Evolutionary conservation across 768 basidiomycete species (phyloP).

Genomic region (Suillus sp.): DNA sequence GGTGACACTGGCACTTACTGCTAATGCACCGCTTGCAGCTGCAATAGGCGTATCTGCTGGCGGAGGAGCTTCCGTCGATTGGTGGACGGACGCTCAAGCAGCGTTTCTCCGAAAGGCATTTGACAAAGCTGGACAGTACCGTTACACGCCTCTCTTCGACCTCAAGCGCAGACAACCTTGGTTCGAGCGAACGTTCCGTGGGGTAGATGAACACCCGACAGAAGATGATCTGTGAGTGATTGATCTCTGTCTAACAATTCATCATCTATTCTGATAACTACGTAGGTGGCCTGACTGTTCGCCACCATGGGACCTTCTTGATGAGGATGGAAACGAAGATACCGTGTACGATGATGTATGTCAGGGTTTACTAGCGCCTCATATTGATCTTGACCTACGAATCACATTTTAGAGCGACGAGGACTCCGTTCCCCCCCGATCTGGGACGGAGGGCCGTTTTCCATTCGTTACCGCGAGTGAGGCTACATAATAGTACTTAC

Average conservation of each 20-base stretch:
- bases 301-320: conserved; percentile 27
- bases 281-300: conserved; percentile 23
- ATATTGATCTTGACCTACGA: background rate
- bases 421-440: background rate
- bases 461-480: background rate
- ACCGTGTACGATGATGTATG: conserved; percentile 3
- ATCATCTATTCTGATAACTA: background rate
- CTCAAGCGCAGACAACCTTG: conserved; percentile 22
- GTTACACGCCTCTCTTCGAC: conserved; percentile 30
- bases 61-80: conserved; percentile 15
- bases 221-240: conserved; percentile 22
- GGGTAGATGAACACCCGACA: background rate
- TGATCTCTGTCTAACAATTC: background rate
- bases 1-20: conserved; percentile 26
- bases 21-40: conserved; percentile 15
- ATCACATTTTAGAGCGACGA: background rate
- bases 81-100: conserved; percentile 26
- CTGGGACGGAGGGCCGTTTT: background rate
- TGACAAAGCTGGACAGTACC: conserved; percentile 23
- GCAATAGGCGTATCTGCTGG: conserved; percentile 17
- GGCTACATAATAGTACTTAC: background rate
- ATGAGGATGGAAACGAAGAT: conserved; percentile 30
- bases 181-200: conserved; percentile 15
- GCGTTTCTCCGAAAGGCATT: conserved; percentile 27
- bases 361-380: background rate